Evolutionary conservation across 1,139 yeast species (phyloP).

Genomic region (Kodamaea sp.): DNA sequence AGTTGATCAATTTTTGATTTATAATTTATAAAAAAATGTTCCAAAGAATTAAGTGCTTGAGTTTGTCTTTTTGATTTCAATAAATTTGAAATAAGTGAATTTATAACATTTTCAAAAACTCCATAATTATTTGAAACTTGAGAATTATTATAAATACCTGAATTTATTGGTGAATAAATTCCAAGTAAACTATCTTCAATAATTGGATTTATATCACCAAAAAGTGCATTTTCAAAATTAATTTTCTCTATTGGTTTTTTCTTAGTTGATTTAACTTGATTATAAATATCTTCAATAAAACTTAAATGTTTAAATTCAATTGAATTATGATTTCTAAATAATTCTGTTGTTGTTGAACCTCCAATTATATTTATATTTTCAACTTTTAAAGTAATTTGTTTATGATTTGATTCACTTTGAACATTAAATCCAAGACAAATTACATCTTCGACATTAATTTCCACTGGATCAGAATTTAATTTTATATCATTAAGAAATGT

Average conservation of each 20-base stretch:
- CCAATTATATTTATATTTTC: conserved; percentile 63
- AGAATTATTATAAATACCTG: conserved; percentile 63
- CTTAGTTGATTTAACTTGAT: conserved; percentile 14
- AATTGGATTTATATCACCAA: conserved; percentile 68
- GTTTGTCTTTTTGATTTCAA: conserved; percentile 38
- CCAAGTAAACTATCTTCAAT: conserved; percentile 61
- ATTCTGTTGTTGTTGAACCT: conserved; percentile 10
- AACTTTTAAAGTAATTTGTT: conserved; percentile 77
- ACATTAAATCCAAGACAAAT: conserved; percentile 91
- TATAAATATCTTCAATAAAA: conserved; percentile 39
- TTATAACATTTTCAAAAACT: conserved; percentile 42
- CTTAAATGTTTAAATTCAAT: conserved; percentile 42
- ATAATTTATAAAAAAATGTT: conserved; percentile 30
- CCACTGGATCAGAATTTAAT: conserved; percentile 61
- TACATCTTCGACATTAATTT: conserved; percentile 69
- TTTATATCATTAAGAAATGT: conserved; percentile 81
- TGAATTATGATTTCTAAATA: conserved; percentile 14
- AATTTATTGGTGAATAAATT: conserved; percentile 49
- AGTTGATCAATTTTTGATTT: conserved; percentile 25
- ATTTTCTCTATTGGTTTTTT: neutral
- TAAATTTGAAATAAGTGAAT: conserved; percentile 26
- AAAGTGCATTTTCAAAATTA: conserved; percentile 65
- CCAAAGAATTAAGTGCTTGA: conserved; percentile 29
- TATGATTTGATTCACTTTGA: conserved; percentile 75
- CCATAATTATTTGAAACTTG: conserved; percentile 51